phyloP scores from a whole-genome alignment of 2,329 filamentous ascomycete species.

The Alternaria panax region DNA sequence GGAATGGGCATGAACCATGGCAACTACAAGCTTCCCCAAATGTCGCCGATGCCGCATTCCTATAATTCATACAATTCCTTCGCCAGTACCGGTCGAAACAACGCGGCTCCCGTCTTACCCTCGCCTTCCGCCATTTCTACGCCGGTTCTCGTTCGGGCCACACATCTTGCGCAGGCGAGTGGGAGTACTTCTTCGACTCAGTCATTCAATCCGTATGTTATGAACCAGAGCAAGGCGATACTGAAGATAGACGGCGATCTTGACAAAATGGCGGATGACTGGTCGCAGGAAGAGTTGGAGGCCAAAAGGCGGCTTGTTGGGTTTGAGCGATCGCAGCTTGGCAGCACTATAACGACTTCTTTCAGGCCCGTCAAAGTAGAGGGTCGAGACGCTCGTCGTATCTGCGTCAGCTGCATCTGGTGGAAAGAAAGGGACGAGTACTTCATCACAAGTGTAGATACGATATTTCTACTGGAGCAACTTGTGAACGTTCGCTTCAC shows the following conservation, averaged over 20 bases:
- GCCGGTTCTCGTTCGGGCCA: slow-evolving; percentile 71
- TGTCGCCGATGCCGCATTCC: slow-evolving; percentile 46
- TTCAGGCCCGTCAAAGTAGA: slow-evolving; percentile 82
- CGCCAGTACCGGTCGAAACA: slow-evolving; percentile 53
- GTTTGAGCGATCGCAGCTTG: slow-evolving; percentile 82
- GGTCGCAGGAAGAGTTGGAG: slow-evolving; percentile 82
- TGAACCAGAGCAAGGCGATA: slow-evolving; percentile 81
- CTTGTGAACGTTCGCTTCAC: slow-evolving; percentile 87
- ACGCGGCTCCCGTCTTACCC: slow-evolving; percentile 49
- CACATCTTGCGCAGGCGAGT: slow-evolving; percentile 66
- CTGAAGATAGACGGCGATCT: slow-evolving; percentile 88
- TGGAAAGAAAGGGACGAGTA: slow-evolving; percentile 93
- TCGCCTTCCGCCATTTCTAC: slow-evolving; percentile 58
- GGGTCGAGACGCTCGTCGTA: slow-evolving; percentile 81
- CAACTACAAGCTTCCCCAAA: slow-evolving; percentile 44
- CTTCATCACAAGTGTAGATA: slow-evolving; percentile 96
- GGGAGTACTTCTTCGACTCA: slow-evolving; percentile 54
- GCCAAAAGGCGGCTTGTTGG: slow-evolving; percentile 84
- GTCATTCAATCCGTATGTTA: slow-evolving; percentile 75
- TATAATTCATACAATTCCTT: slow-evolving; percentile 56
- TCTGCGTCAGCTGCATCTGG: slow-evolving; percentile 96
- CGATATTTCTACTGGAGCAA: slow-evolving; percentile 91
- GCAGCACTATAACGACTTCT: slow-evolving; percentile 79
- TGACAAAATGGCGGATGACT: slow-evolving; percentile 80
- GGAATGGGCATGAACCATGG: slow-evolving; percentile 36